Evolutionary conservation across 2,329 filamentous ascomycete genomes (phyloP).

Genomic region (Fusarium paranaense): DNA sequence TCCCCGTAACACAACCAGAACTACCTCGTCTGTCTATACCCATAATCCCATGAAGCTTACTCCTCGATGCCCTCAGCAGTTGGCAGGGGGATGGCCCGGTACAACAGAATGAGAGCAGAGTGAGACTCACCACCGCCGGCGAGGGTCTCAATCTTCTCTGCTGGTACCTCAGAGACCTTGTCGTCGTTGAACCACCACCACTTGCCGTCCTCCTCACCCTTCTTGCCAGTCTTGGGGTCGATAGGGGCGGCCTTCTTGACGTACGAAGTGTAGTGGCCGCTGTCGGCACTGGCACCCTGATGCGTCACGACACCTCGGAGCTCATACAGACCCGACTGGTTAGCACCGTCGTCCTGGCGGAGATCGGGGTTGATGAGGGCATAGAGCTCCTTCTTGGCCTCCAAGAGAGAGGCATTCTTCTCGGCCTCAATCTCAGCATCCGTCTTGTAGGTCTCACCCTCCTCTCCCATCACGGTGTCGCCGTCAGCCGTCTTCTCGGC

Average conservation of each 20-base stretch:
- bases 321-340: conserved; percentile 96
- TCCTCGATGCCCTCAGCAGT: conserved; percentile 60
- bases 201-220: conserved; percentile 85
- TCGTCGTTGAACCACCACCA: conserved; percentile 99
- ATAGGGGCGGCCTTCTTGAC: conserved; percentile 88
- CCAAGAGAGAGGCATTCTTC: conserved; percentile 77
- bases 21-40: background rate
- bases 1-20: background rate
- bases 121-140: conserved; percentile 91
- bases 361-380: conserved; percentile 81
- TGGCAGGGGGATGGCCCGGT: conserved; percentile 78
- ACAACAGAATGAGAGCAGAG: conserved; percentile 83
- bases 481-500: conserved; percentile 65
- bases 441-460: conserved; percentile 82
- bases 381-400: conserved; percentile 89
- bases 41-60: conserved; percentile 21
- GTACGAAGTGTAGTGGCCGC: conserved; percentile 97
- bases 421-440: conserved; percentile 94
- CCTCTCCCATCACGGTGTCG: conserved; percentile 75
- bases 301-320: conserved; percentile 94
- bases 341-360: conserved; percentile 81
- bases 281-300: conserved; percentile 95
- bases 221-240: conserved; percentile 81
- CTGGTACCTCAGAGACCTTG: conserved; percentile 90
- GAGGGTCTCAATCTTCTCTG: conserved; percentile 90